These are phyloP conservation scores for Aspergillus cristatus DNA, from an alignment of 495 filamentous ascomycete species.

Conservation along the genomic window DNA sequence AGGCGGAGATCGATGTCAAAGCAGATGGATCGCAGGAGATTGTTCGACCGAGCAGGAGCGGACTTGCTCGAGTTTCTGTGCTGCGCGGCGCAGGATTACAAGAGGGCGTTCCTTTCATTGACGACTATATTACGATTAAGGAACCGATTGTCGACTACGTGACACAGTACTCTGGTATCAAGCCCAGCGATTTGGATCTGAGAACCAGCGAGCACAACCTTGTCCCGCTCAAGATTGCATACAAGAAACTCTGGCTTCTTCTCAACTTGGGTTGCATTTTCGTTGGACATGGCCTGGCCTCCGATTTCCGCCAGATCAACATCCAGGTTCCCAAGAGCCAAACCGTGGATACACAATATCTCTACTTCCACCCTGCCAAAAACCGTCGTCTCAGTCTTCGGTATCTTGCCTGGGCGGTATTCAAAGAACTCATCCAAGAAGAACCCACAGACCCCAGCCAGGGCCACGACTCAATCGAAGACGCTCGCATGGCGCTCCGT, in stretches of 20 bases:
- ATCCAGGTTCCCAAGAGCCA: constrained; percentile 89
- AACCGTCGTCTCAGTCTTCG: constrained; percentile 74
- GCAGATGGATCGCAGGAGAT: constrained; percentile 81
- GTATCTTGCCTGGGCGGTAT: constrained; percentile 78
- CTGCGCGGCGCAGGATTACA: constrained; percentile 65
- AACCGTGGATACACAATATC: constrained; percentile 83
- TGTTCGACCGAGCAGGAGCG: constrained; percentile 73
- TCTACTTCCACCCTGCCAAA: constrained; percentile 61
- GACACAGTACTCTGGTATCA: constrained; percentile 86
- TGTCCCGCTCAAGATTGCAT: constrained; percentile 79
- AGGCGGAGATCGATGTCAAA: constrained; percentile 87
- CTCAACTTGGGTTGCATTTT: constrained; percentile 91
- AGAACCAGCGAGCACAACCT: constrained; percentile 65
- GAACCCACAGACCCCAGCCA: constrained; percentile 44
- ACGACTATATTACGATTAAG: constrained; percentile 88
- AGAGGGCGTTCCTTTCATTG: constrained; percentile 82
- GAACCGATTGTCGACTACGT: constrained; percentile 95
- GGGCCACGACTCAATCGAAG: constrained; percentile 84
- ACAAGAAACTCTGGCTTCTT: constrained; percentile 96
- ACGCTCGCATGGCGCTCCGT: constrained; percentile 79
- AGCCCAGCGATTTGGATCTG: constrained; percentile 71
- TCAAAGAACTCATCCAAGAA: constrained; percentile 86
- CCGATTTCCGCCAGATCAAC: constrained; percentile 96
- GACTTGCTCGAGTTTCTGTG: constrained; percentile 81
- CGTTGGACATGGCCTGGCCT: constrained; percentile 82